A percentile compares a stretch with the other conserved stretches of the same genome.
These are phyloP conservation scores for Cenchrus americanus DNA, from an alignment of 176 grass and related monocot genomes.

Conservation along the genomic window DNA sequence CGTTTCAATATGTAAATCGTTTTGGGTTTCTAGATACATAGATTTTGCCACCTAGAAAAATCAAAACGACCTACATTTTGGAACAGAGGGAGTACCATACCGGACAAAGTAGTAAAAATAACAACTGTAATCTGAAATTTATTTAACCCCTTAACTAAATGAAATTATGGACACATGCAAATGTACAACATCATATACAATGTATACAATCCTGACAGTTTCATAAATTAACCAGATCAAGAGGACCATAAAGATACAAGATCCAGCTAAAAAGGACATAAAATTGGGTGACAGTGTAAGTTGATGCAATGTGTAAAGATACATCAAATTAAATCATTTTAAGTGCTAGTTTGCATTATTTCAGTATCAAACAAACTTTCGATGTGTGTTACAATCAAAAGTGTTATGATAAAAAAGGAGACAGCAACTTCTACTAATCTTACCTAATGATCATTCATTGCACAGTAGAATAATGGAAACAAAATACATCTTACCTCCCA, in stretches of 20 bases:
- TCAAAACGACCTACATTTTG: too few species aligned
- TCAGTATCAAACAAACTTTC: background rate
- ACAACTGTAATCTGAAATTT: background rate
- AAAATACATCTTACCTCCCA: conserved; percentile 58
- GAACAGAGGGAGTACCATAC: background rate
- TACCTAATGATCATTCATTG: conserved; percentile 2
- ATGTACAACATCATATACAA: background rate
- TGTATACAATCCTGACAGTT: background rate
- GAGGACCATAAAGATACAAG: background rate
- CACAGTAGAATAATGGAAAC: conserved; percentile 10
- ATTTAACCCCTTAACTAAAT: conserved; percentile 22
- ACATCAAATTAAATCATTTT: background rate
- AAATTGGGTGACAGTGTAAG: background rate
- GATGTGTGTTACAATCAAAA: background rate
- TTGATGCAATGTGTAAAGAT: background rate
- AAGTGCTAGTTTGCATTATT: background rate
- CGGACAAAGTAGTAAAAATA: background rate
- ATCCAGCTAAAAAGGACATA: background rate
- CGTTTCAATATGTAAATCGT: too few species aligned
- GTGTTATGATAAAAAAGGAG: background rate
- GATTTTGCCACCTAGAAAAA: too few species aligned
- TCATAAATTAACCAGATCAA: background rate
- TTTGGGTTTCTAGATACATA: too few species aligned
- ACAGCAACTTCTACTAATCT: conserved; percentile 17
- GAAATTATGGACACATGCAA: conserved; percentile 13